Evolutionary conservation across 352 stramenopile species (phyloP), one percentile per base, ranked within the genome.

Genomic region (Globisporangium orthogonon): DNA sequence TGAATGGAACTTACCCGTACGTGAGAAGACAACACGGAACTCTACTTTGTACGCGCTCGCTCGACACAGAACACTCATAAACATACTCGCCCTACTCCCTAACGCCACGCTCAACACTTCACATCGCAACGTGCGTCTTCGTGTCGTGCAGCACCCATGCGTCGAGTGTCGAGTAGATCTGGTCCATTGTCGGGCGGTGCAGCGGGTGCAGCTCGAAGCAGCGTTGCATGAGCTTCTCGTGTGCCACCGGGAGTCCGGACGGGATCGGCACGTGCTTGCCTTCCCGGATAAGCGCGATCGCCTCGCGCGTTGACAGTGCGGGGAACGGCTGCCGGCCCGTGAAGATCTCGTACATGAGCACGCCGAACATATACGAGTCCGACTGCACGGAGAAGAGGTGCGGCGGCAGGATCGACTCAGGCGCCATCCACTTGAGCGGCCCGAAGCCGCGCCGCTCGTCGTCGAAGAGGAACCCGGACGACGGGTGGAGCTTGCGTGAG

Each of bases 281-380:
- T 68, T 91, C 81, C 3, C 79, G 48, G 17, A 89, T 83, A 31
- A 86, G 54, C 2, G 74, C 76, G 13, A 78, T 75, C 29, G 78
- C 76, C 7, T 87, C 74, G n/a, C 71, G 65, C 9, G 78, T 63
- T 11, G 75, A 74, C 33, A 86, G 48, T n/a, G 64, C 68, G 6
- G 71, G 70, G 60, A 89, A 91, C 14, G 81, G 81, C 39, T 69
- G 55, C 7, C 67, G 50, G 14, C 80, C 80, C 35, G 69, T 86
- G 57, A 89, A 91, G 35, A 89, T 84, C 53, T 91, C 81, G 62
- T 83, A 91, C 52, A 91, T 67, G 13, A 88, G 57, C 18, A 89
- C 76, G 6, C 78, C 80, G 30, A 89, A 91, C 74, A 87, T 87
- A 69, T 87, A 91, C 54, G 76, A 72, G 59, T 91, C 81, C 15